Base-by-base conservation (phyloP, 2,329 filamentous ascomycete species). In the Tolypocladium cylindrosporum region DNA sequence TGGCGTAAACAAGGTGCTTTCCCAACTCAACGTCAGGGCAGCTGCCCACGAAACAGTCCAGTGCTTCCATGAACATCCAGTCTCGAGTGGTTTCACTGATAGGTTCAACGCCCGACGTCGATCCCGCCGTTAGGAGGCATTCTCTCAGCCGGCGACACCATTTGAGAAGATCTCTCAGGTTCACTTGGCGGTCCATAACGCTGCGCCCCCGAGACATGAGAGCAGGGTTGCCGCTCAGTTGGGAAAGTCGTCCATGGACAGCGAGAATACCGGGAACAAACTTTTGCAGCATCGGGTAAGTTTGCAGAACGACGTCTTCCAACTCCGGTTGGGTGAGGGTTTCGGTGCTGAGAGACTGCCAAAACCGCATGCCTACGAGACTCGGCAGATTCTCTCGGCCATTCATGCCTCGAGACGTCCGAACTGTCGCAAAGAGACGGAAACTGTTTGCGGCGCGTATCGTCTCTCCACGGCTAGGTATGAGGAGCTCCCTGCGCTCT, bases 21-120 rank as follows among this genome's bases (percentile, higher is more conserved):
- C 85, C 84, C 37, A 85, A 75, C 14, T 82, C 77, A 37, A 80
- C 79, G 58, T 87, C 87, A 11, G 88, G 87, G 52, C 94, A 77
- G 68, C 88, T 90, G 57, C 89, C 90, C 48, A 90, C 86, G 71
- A 99, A 97, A 68, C 92, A 95, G 71, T 99, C 94, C 56, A 94
- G 81, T 0, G 91, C 90, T 69, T 99, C 94, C 75, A 96, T 83
- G 67, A 97, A 97, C 72, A 97, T 96, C 65, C 88, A 85, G 66
- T 97, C 88, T 62, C 84, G 79, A 0, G 83, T 83, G 1, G 81
- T 82, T 65, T 93, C 89, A n/a, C 79, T 84, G 27, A 91, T 83
- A 0, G 87, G 79, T 69, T 94, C 89, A 24, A 83, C 79, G 13
- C 85, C 84, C 31, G 82, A 87, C 62, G 81, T 86, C 27, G 84